phyloP scores from a whole-genome alignment of 257 asterid genomes.

The Euphrasia confusa region DNA sequence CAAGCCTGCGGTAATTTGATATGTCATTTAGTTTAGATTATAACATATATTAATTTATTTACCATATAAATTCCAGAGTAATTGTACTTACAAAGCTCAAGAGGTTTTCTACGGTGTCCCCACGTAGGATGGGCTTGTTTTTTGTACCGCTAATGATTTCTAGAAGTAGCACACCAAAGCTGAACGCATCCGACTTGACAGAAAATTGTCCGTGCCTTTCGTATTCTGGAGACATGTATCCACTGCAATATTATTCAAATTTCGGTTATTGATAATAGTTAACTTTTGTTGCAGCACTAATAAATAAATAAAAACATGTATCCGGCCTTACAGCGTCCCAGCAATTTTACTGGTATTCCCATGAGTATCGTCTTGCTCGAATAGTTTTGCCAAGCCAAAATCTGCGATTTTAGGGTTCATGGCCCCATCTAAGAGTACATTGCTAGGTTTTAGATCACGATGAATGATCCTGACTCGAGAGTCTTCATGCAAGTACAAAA shows the following conservation, averaged over 20 bases:
- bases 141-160: slow-evolving; percentile 43
- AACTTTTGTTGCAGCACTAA: too few species aligned
- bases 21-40: slow-evolving; percentile 10
- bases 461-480: slow-evolving; percentile 37
- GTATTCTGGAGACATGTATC: slow-evolving; percentile 52
- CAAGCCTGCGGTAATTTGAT: slow-evolving; percentile 22
- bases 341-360: slow-evolving; percentile 34
- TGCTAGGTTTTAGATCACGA: slow-evolving; percentile 36
- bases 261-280: not conserved
- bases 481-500: slow-evolving; percentile 36
- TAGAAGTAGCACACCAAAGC: slow-evolving; percentile 44
- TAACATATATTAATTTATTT: not conserved
- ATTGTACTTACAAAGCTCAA: not conserved
- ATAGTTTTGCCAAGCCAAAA: slow-evolving; percentile 44
- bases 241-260: slow-evolving; percentile 30
- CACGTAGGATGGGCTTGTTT: slow-evolving; percentile 17
- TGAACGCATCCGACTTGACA: slow-evolving; percentile 40
- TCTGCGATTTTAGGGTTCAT: slow-evolving; percentile 43
- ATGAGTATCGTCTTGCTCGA: slow-evolving; percentile 31
- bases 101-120: slow-evolving; percentile 25
- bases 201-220: slow-evolving; percentile 37
- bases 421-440: slow-evolving; percentile 31
- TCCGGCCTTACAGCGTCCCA: slow-evolving; percentile 50
- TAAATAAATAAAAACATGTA: too few species aligned
- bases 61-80: too few species aligned